Conservation (phyloP, 139 green algal genomes). For the Asterochloris sp. region DNA sequence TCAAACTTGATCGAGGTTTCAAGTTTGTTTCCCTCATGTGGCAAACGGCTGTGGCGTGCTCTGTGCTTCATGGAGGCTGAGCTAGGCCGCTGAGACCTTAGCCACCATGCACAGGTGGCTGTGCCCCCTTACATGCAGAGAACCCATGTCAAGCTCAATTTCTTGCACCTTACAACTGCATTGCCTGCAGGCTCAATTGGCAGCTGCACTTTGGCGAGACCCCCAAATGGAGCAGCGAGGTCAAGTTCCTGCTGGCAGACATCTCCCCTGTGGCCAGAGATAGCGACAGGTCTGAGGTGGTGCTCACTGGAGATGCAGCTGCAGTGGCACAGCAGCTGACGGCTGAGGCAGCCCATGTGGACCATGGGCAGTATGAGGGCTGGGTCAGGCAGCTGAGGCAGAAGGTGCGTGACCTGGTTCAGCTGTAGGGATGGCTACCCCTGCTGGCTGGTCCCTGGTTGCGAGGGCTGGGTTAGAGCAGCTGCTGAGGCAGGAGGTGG, state of each 20-base stretch:
- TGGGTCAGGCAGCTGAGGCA: slow-evolving; percentile 16
- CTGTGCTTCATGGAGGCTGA: too few relatives aligned
- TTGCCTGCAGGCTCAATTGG: slow-evolving; percentile 66
- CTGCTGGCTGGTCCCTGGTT: too few relatives aligned
- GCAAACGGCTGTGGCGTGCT: too few relatives aligned
- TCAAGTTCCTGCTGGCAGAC: slow-evolving; percentile 75
- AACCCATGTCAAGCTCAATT: neutral
- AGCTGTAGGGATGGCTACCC: too few relatives aligned
- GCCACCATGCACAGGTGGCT: too few relatives aligned
- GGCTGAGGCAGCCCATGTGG: too few relatives aligned
- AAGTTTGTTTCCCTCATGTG: too few relatives aligned
- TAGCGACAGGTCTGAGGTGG: slow-evolving; percentile 25
- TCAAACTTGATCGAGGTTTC: too few relatives aligned
- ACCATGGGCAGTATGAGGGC: neutral
- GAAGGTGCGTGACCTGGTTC: slow-evolving; percentile 5
- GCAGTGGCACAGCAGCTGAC: slow-evolving; percentile 38
- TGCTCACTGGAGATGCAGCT: slow-evolving; percentile 49
- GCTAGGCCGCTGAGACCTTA: too few relatives aligned
- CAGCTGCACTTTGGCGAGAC: slow-evolving; percentile 78
- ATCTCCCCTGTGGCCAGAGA: slow-evolving; percentile 38
- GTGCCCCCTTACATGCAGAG: neutral
- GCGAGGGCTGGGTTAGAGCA: too few relatives aligned
- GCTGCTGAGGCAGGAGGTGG: too few relatives aligned
- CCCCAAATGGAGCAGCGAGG: slow-evolving; percentile 49
- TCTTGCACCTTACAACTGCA: neutral